Evolutionary conservation across 495 filamentous ascomycete genomes (phyloP), one percentile per base, ranked within the genome.

Genomic region (Cercophora newfieldiana): DNA sequence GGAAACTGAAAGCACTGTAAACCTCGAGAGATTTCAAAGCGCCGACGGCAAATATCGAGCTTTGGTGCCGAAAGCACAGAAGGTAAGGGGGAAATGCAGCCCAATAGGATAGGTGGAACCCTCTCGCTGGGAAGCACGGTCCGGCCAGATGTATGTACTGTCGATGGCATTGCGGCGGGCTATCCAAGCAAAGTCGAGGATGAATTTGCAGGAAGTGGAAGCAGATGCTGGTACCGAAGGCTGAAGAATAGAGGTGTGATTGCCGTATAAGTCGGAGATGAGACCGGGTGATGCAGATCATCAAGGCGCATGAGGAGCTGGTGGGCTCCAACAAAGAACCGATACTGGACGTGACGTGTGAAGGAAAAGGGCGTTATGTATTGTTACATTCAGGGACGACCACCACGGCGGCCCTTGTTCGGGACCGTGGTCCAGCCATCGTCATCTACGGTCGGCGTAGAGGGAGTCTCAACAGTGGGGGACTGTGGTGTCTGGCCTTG

Each of bases 391-490:
- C 63, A 75, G 44, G 74, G 64, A 30, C 78, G 78, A 48, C 70
- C 66, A 31, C 78, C 75, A 67, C 83, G 79, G 28, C 80, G 79
- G 58, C 71, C 75, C 68, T 83, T 84, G 74, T 81, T 85, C 26
- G 85, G 68, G 24, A 93, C 90, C 14, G 89, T 91, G 74, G 90
- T 93, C 90, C 91, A 92, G 66, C 90, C 89, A 68, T 92, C 91
- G 25, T 89, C 88, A 64, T 91, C 88, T 5, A 76, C 77, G 31
- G 77, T 66, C 10, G 74, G 71, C 3, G 71, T 72, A 7, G 73
- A 18, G 8, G 73, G 72, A 18, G 64, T 64, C 64, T 77, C 68
- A 10, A 66, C 67, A 25, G 18, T 66, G 19, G 77, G 61, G 28
- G 81, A 66, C 37, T 77, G 72, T 6, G 77, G 67, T 16, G 76